Conservation (phyloP, 306 rosid species). For the Rosa multiflora region DNA sequence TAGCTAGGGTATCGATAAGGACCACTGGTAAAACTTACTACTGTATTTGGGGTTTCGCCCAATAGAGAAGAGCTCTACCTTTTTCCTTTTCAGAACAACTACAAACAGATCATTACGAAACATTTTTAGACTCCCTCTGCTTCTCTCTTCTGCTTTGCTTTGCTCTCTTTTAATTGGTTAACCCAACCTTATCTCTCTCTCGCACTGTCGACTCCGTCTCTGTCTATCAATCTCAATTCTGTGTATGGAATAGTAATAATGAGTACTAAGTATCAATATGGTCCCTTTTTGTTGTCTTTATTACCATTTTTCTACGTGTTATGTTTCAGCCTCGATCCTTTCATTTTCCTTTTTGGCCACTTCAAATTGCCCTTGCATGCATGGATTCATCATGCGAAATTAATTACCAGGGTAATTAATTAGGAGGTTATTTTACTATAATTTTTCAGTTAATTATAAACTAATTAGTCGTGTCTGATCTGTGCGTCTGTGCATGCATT, state of each 20-base stretch:
- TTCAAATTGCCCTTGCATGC: background rate
- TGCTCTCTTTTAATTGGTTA: background rate
- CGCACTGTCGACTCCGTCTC: background rate
- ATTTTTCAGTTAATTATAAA: background rate
- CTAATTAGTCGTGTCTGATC: background rate
- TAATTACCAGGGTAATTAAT: background rate
- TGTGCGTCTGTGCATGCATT: background rate
- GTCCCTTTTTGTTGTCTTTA: background rate
- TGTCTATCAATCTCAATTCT: background rate
- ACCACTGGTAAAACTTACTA: conserved; percentile 46
- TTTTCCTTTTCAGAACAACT: conserved; percentile 70
- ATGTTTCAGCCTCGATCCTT: background rate
- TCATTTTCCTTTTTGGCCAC: background rate
- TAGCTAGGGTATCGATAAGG: conserved; percentile 26
- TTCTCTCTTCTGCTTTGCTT: conserved; percentile 2
- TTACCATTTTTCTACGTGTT: background rate
- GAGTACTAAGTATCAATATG: background rate
- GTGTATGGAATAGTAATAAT: background rate
- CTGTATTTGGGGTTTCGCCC: conserved; percentile 80
- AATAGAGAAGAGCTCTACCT: conserved; percentile 40
- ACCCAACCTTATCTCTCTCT: background rate
- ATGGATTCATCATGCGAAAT: background rate
- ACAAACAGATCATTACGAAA: conserved; percentile 42
- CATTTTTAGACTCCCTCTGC: conserved; percentile 34
- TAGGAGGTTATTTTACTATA: background rate